Evolutionary conservation across 495 filamentous ascomycete species (phyloP).

Genomic region (Trichocladium uniseriatum): DNA sequence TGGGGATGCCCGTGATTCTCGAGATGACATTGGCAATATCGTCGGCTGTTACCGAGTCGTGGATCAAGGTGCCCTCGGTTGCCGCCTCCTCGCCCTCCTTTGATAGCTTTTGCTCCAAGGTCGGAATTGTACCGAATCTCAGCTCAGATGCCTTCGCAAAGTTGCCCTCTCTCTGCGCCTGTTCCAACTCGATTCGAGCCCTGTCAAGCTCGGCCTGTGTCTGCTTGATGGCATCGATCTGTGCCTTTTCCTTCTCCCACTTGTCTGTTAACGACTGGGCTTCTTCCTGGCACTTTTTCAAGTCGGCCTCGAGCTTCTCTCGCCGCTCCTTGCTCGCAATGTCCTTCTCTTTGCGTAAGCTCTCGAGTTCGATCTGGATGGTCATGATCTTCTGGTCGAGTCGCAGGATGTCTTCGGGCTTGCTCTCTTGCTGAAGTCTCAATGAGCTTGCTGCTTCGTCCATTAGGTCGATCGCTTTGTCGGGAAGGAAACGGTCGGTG

Average conservation of each 20-base stretch:
- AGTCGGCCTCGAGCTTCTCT: conserved; percentile 64
- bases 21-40: conserved; percentile 92
- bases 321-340: conserved; percentile 78
- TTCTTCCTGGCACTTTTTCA: conserved; percentile 68
- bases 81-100: conserved; percentile 51
- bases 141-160: conserved; percentile 83
- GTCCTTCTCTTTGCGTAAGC: conserved; percentile 89
- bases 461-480: conserved; percentile 94
- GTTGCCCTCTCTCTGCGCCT: conserved; percentile 82
- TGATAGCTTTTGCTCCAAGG: conserved; percentile 67
- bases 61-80: conserved; percentile 55
- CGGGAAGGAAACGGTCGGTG: conserved; percentile 87
- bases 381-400: conserved; percentile 94
- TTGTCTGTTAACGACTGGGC: conserved; percentile 54
- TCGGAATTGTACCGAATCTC: conserved; percentile 76
- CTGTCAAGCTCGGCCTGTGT: conserved; percentile 77
- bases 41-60: conserved; percentile 86
- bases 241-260: conserved; percentile 83
- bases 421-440: conserved; percentile 90
- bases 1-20: conserved; percentile 82
- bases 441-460: conserved; percentile 91
- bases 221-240: conserved; percentile 77
- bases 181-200: conserved; percentile 74
- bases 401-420: conserved; percentile 83
- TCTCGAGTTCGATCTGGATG: conserved; percentile 94